phyloP scores from a whole-genome alignment of 495 filamentous ascomycete genomes.

The Diplogelasinospora grovesii region DNA sequence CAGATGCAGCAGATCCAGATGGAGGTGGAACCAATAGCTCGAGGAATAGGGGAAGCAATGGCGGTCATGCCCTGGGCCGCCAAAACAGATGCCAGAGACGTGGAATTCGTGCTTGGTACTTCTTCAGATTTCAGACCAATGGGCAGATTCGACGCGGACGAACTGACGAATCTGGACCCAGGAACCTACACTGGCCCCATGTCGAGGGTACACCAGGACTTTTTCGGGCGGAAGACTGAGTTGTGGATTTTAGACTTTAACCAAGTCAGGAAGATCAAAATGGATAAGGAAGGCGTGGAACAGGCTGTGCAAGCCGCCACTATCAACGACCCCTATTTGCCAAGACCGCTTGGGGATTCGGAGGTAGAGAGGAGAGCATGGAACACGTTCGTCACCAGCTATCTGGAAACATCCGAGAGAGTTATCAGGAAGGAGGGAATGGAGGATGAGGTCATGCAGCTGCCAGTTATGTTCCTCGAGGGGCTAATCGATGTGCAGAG shows the following conservation, averaged over 20 bases:
- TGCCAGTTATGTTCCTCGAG: conserved; percentile 4
- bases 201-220: conserved; percentile 1
- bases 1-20: conserved; percentile 11
- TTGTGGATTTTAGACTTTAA: conserved; percentile 25
- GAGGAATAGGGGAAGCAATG: conserved; percentile 8
- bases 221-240: conserved; percentile 10
- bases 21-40: conserved; percentile 1
- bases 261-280: conserved; percentile 17
- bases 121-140: too few species aligned
- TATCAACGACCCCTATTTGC: conserved; percentile 19
- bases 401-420: background rate
- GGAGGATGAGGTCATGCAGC: background rate
- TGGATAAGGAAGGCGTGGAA: conserved; percentile 18
- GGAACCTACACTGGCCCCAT: conserved; percentile 12
- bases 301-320: conserved; percentile 14
- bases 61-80: conserved; percentile 15
- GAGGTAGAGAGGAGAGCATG: background rate
- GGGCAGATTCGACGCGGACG: background rate
- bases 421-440: background rate
- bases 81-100: conserved; percentile 9
- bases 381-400: background rate
- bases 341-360: conserved; percentile 10
- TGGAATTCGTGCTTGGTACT: conserved; percentile 17
- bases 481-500: conserved; percentile 1
- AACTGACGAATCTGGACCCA: background rate